Evolutionary conservation across 2,329 filamentous ascomycete species (phyloP).

Genomic region (Peltaster fructicola): DNA sequence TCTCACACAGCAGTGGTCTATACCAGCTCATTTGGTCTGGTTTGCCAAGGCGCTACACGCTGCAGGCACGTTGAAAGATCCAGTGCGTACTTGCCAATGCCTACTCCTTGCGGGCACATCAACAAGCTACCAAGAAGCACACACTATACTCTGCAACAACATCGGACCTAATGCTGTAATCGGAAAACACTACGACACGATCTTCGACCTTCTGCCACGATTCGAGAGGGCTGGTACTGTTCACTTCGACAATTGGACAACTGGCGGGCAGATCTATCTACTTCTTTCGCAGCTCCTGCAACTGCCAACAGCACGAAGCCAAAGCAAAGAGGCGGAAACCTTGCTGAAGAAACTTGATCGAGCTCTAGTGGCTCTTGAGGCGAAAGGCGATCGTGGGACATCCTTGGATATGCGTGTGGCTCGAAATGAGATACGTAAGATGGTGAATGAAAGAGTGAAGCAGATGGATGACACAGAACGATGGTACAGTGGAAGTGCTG

Average conservation of each 20-base stretch:
- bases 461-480: no score
- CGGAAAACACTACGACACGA: slow-evolving; percentile 55
- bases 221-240: slow-evolving; percentile 41
- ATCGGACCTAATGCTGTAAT: slow-evolving; percentile 74
- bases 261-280: slow-evolving; percentile 75
- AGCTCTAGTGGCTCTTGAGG: no score
- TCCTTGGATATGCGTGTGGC: no score
- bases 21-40: slow-evolving; percentile 70
- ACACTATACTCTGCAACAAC: slow-evolving; percentile 60
- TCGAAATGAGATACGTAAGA: no score
- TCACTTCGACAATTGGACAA: slow-evolving; percentile 49
- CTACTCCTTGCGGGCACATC: slow-evolving; percentile 62
- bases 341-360: no score
- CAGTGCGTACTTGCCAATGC: slow-evolving; percentile 55
- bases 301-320: background rate
- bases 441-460: no score
- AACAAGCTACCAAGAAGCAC: slow-evolving; percentile 45
- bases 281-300: background rate
- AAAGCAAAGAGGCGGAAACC: background rate
- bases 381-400: no score
- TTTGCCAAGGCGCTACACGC: slow-evolving; percentile 72
- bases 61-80: slow-evolving; percentile 52
- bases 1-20: slow-evolving; percentile 25
- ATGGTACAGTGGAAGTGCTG: no score
- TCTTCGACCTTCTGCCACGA: slow-evolving; percentile 51